Evolutionary conservation across 2,329 filamentous ascomycete genomes (phyloP), one percentile per base, ranked within the genome.

Genomic region (Colletotrichum sp.): DNA sequence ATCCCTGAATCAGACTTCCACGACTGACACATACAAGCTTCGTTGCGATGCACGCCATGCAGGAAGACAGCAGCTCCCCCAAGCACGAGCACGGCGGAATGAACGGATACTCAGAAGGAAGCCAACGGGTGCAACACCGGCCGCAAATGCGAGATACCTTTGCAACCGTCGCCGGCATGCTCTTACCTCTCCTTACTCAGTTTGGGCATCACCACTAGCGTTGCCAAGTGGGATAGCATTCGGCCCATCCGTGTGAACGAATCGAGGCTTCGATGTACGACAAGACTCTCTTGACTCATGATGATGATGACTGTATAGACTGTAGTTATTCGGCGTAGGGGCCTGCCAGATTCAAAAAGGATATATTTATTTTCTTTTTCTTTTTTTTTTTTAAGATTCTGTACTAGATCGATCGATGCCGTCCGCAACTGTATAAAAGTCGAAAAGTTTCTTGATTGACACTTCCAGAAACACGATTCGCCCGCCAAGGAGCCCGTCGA

Each of bases 21-120:
- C n/a, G n/a, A 30, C 30, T 14, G 13, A 48, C 10, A 71, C 70
- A 77, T 28, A 74, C 61, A 32, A 18, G 95, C 80, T 98, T 99
- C 82, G 97, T 99, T 59, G 97, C 97, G 1, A 98, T 99, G 96
- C 97, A 99, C 82, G 96, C 96, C 1, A 98, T 99, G 95, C 95
- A 98, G 82, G 96, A 98, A 81, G 91, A 93, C 26, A 87, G 88
- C 68, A 84, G 85, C 10, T 83, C 85, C 3, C 86, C 89, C 34
- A 84, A 86, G 68, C 89, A 92, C 77, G 87, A 92, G n/a, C 87
- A 90, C 73, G 84, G 87, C 68, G 81, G 83, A 7, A 81, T 85
- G 43, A 92, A 93, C 77, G 89, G 92, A 68, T 92, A 91, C 81
- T 70, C 77, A 5, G 85, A 85, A 4, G 84, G 82, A 64, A 80